Evolutionary conservation across 177 flowering plant species (phyloP).

Genomic region (Vitis hybrid): DNA sequence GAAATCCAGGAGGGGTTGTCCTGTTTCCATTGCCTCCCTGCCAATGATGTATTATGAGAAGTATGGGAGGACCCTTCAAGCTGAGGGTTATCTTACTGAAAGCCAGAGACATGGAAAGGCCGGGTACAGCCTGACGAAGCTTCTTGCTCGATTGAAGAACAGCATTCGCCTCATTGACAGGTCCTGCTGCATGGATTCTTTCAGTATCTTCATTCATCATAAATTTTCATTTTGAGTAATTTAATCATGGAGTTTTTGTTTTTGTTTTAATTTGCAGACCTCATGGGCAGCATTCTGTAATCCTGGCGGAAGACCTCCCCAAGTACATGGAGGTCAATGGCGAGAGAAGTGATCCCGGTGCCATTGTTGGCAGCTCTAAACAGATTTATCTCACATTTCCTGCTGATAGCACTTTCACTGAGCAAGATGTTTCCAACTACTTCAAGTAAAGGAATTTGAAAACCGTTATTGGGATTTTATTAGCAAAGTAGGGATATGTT

Average conservation of each 20-base stretch:
- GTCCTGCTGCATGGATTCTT: slow-evolving; percentile 20
- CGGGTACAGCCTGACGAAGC: slow-evolving; percentile 57
- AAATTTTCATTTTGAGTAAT: neutral
- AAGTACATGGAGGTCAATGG: slow-evolving; percentile 36
- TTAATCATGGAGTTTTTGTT: neutral
- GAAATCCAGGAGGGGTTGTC: slow-evolving; percentile 48
- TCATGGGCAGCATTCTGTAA: slow-evolving; percentile 59
- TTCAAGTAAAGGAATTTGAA: slow-evolving; percentile 29
- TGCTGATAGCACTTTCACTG: slow-evolving; percentile 55
- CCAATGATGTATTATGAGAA: slow-evolving; percentile 61
- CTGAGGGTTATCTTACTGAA: slow-evolving; percentile 59
- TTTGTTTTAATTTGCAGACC: slow-evolving; percentile 35
- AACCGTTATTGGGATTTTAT: no score
- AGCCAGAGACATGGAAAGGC: slow-evolving; percentile 66
- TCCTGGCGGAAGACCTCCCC: slow-evolving; percentile 47
- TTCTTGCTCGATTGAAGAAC: slow-evolving; percentile 57
- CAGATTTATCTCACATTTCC: slow-evolving; percentile 66
- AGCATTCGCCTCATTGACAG: slow-evolving; percentile 57
- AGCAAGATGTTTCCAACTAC: slow-evolving; percentile 59
- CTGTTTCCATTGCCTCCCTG: slow-evolving; percentile 58
- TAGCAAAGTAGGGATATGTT: no score
- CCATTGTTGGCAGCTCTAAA: slow-evolving; percentile 41
- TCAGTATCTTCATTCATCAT: neutral
- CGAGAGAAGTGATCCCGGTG: slow-evolving; percentile 44
- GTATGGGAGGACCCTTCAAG: slow-evolving; percentile 52